phyloP scores from a whole-genome alignment of 164 flowering plant species.

The Houttuynia cordata region DNA sequence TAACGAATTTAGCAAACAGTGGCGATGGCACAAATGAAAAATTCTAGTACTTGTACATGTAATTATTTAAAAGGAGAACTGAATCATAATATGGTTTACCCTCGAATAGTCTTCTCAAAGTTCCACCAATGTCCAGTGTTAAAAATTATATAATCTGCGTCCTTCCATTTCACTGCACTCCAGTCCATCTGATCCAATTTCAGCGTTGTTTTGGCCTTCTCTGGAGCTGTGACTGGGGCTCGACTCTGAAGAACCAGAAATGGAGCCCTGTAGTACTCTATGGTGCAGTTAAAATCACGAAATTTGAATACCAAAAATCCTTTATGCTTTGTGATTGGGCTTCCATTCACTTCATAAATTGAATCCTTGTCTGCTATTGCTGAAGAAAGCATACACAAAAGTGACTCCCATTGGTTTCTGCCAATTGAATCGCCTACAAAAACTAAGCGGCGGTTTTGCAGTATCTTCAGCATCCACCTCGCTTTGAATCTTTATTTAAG shows the following conservation, averaged over 20 bases:
- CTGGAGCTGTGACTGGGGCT: constrained; percentile 44
- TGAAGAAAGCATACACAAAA: constrained; percentile 89
- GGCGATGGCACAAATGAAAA: neutral
- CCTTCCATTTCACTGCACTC: constrained; percentile 61
- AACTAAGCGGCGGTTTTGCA: constrained; percentile 58
- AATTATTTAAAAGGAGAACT: neutral
- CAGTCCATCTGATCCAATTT: constrained; percentile 90
- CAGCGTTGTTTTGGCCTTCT: constrained; percentile 39
- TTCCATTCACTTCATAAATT: constrained; percentile 87
- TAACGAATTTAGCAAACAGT: neutral
- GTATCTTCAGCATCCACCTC: constrained; percentile 59
- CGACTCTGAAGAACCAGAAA: constrained; percentile 79
- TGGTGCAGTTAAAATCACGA: constrained; percentile 71
- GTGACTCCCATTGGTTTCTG: constrained; percentile 98
- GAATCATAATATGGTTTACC: constrained; percentile 24
- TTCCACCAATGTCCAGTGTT: constrained; percentile 99
- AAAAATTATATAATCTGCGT: constrained; percentile 78
- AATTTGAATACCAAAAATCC: constrained; percentile 84
- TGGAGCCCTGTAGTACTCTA: constrained; percentile 95
- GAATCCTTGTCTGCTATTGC: constrained; percentile 45
- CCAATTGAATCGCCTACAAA: constrained; percentile 98
- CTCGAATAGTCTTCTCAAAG: constrained; percentile 78
- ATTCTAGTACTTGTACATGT: neutral
- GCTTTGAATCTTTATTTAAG: constrained; percentile 51
- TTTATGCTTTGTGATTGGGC: constrained; percentile 90